phyloP scores from a whole-genome alignment of 179 eudicot species.

The Vitellaria paradoxa region DNA sequence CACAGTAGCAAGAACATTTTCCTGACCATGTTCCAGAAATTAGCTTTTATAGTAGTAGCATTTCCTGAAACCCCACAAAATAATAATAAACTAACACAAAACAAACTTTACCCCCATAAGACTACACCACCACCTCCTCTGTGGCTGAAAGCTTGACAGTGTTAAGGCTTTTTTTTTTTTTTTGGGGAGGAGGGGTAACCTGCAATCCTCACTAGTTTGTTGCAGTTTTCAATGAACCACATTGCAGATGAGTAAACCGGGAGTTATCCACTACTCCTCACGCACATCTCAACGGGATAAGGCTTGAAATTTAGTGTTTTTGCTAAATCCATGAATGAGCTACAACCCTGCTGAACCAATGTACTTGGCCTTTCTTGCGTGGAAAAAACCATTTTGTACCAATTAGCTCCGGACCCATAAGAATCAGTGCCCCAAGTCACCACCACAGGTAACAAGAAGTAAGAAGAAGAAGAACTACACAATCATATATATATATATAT shows the following conservation, averaged over 20 bases:
- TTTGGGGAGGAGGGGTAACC: too few relatives aligned
- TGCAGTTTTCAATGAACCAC: too few relatives aligned
- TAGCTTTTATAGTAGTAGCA: slow-evolving; percentile 6
- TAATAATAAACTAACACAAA: not conserved
- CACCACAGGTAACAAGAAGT: too few relatives aligned
- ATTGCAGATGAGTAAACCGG: too few relatives aligned
- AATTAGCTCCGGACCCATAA: slow-evolving; percentile 2
- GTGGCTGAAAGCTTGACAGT: not conserved
- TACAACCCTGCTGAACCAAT: not conserved
- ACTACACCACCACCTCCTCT: not conserved
- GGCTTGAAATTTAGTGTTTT: not conserved
- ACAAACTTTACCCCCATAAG: slow-evolving; percentile 11
- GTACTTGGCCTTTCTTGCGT: not conserved
- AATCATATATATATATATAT: not conserved
- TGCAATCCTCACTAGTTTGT: too few relatives aligned
- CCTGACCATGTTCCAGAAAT: slow-evolving; percentile 20
- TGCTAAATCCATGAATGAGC: not conserved
- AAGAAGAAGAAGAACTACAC: not conserved
- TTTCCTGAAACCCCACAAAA: too few relatives aligned
- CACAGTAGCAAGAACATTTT: slow-evolving; percentile 22
- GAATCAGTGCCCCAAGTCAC: not conserved
- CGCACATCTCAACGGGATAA: not conserved
- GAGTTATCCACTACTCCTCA: too few relatives aligned
- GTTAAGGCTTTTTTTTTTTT: too few relatives aligned
- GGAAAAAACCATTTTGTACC: not conserved